These are phyloP conservation scores for Saccharomyces hybrid DNA, from an alignment of 1,139 yeast genomes.

Conservation along the genomic window DNA sequence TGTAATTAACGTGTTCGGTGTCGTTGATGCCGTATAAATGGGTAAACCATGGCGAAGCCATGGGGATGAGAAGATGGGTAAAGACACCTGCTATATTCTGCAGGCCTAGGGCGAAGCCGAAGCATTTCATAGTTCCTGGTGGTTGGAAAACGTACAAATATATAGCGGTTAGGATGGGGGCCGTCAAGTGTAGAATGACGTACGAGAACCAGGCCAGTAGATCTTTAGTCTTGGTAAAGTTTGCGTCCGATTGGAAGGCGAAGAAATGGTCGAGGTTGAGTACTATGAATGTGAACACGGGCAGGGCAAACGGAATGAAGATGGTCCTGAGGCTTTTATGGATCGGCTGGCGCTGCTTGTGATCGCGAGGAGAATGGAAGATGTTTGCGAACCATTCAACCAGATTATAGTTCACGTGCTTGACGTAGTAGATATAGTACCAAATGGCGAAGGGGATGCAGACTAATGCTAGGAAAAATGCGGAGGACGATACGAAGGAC, in stretches of 20 bases:
- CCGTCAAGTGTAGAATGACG: conserved; percentile 51
- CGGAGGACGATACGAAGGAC: conserved; percentile 4
- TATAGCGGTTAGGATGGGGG: conserved; percentile 54
- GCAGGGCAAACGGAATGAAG: conserved; percentile 21
- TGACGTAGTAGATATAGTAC: conserved; percentile 22
- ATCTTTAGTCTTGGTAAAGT: conserved; percentile 39
- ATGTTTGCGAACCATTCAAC: conserved; percentile 22
- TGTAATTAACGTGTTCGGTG: conserved; percentile 42
- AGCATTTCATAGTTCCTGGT: conserved; percentile 49
- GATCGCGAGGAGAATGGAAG: conserved; percentile 16
- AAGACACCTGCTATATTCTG: conserved; percentile 54
- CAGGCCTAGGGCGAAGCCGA: conserved; percentile 45
- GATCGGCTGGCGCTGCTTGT: conserved; percentile 7
- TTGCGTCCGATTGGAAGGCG: conserved; percentile 28
- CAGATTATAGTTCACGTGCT: conserved; percentile 15
- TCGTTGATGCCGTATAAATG: conserved; percentile 50
- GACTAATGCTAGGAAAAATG: conserved; percentile 3
- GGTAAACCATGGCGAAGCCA: conserved; percentile 68
- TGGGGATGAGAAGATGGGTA: conserved; percentile 55
- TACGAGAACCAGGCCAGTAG: conserved; percentile 52
- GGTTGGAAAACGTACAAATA: conserved; percentile 59
- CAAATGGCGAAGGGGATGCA: conserved; percentile 17
- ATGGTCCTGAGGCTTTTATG: conserved; percentile 14
- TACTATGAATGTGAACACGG: conserved; percentile 16
- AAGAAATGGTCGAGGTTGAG: conserved; percentile 36